Conservation (phyloP, 2,329 filamentous ascomycete species). For the Penicillium sclerotigenum region DNA sequence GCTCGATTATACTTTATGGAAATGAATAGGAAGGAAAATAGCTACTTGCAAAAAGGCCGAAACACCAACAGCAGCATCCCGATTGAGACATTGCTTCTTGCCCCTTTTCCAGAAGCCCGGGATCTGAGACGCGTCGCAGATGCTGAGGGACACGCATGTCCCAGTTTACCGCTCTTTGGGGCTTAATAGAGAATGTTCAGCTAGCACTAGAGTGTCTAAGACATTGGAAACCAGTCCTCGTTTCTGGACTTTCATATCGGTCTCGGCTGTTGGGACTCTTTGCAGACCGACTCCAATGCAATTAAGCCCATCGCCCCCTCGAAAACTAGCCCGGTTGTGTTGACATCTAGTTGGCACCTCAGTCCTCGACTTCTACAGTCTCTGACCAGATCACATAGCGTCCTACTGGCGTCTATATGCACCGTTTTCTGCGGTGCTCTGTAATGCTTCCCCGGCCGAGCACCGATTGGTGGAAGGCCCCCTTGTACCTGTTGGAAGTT, state of each 20-base stretch:
- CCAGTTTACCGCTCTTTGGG: slow-evolving; percentile 22
- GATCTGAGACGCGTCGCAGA: slow-evolving; percentile 3
- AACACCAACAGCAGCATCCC: slow-evolving; percentile 16
- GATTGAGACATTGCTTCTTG: slow-evolving; percentile 14
- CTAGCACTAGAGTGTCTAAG: slow-evolving; percentile 17
- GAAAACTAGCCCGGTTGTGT: slow-evolving; percentile 3
- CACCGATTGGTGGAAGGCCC: slow-evolving; percentile 2
- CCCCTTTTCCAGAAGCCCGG: slow-evolving; percentile 17
- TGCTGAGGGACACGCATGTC: slow-evolving; percentile 11
- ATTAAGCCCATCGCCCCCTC: background rate
- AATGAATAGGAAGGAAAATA: background rate
- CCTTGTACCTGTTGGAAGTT: slow-evolving; percentile 6
- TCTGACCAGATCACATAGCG: slow-evolving; percentile 6
- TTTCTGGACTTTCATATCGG: slow-evolving; percentile 3
- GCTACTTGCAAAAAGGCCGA: slow-evolving; percentile 4
- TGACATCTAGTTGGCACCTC: background rate
- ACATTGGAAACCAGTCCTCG: slow-evolving; percentile 19
- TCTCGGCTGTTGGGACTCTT: slow-evolving; percentile 8
- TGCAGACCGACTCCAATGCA: slow-evolving; percentile 1
- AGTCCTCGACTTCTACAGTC: slow-evolving; percentile 3
- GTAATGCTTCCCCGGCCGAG: background rate
- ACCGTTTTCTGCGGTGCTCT: slow-evolving; percentile 13
- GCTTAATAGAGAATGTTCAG: background rate
- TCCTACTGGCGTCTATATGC: slow-evolving; percentile 2
- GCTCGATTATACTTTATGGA: background rate